Evolutionary conservation across 2,329 filamentous ascomycete genomes (phyloP), one percentile per base, ranked within the genome.

Genomic region (Sporothrix pallida): DNA sequence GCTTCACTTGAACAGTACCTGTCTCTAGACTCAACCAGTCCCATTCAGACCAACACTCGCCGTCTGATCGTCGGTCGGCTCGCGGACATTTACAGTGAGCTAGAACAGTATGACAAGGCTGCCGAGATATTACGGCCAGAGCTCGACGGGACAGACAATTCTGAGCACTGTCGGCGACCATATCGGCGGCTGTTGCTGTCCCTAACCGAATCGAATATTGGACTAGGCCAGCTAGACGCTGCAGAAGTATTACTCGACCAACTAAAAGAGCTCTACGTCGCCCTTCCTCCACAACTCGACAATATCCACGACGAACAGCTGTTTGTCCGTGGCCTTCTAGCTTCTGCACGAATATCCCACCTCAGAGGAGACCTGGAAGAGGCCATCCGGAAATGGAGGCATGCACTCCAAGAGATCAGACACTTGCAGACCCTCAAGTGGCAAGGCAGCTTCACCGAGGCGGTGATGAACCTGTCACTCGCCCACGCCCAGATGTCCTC

Each of bases 291-390:
- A 0, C 76, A 78, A 17, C 60, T 79, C 5, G 78, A 81, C 17
- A 79, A 81, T 7, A 69, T 81, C 0, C 78, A 81, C 15, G 80
- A 82, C 2, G 79, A 81, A 56, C 76, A 80, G 3, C 74, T 82
- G 0, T 78, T 79, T 1, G 80, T 82, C 72, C 79, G 81, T 0
- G 75, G 78, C 0, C 10, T 81, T 0, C 74, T 82, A 17, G 74
- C 78, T 3, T 73, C 70, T 1, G 80, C 81, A 0, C 79, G 81
- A 0, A 75, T 77, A 0, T 71, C 75, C 0, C 80, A 81, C 17
- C 72, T 77, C 5, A 67, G 73, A 0, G 52, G 46, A 50, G 58
- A 62, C 56, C 42, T 23, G n/a, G n/a, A 60, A 46, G 70, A 72
- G n/a, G 70, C 58, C 10, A 31, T 72, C 15, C 58, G 73, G 0